Conservation (phyloP, 331 rosid genomes). For the Malus hybrid region DNA sequence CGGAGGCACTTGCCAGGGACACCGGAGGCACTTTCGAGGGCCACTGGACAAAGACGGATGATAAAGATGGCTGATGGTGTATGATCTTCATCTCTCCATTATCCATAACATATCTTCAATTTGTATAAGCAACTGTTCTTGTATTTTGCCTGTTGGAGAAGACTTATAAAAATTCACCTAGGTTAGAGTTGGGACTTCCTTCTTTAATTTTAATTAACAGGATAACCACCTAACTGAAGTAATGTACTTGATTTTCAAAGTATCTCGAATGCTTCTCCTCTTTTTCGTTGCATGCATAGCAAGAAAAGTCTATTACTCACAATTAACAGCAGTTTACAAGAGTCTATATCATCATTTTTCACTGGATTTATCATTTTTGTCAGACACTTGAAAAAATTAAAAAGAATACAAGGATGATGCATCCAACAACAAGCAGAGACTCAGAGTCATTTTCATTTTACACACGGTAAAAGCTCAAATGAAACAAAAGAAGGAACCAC, state of each 20-base stretch:
- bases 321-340: no score
- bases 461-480: neutral
- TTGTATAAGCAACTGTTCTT: neutral
- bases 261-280: no score
- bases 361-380: no score
- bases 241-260: no score
- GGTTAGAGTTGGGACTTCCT: neutral
- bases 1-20: neutral
- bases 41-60: slow-evolving; percentile 36
- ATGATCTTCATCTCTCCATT: neutral
- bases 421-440: neutral
- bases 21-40: slow-evolving; percentile 20
- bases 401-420: neutral
- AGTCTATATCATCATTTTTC: no score
- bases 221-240: no score
- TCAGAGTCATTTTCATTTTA: neutral
- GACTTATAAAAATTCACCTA: neutral
- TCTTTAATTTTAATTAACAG: no score
- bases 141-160: neutral
- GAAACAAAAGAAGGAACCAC: neutral
- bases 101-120: neutral
- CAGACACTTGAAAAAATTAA: no score
- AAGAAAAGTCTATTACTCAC: no score
- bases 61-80: slow-evolving; percentile 21
- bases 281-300: no score